A percentile compares a stretch with the other conserved stretches of the same genome.
Conservation (phyloP, 352 stramenopile species). For the Elongisporangium senticosum region DNA sequence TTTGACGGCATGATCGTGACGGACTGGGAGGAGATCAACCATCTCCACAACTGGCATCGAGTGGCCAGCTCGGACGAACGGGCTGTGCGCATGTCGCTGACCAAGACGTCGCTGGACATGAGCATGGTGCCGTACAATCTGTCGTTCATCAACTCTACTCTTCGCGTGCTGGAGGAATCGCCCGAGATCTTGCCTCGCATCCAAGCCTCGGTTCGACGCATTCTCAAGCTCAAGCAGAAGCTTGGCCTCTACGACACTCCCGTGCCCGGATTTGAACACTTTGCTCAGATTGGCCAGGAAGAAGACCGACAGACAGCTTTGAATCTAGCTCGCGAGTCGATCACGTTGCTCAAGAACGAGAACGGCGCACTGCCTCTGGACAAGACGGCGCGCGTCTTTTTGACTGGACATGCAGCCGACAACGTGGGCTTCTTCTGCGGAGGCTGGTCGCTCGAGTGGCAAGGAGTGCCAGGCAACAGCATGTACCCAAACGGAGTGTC, state of each 20-base stretch:
- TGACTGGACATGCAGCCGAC: constrained; percentile 65
- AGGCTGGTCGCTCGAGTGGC: constrained; percentile 85
- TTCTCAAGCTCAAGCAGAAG: constrained; percentile 70
- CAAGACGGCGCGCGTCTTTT: constrained; percentile 31
- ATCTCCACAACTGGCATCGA: constrained; percentile 66
- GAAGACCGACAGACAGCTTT: constrained; percentile 53
- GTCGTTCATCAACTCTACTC: constrained; percentile 46
- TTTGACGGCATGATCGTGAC: constrained; percentile 90
- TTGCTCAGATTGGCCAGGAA: constrained; percentile 39
- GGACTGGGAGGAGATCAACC: constrained; percentile 91
- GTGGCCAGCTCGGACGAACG: constrained; percentile 42
- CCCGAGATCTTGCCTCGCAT: constrained; percentile 37
- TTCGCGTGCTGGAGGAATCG: constrained; percentile 26
- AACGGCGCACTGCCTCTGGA: constrained; percentile 43
- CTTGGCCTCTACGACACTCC: constrained; percentile 67
- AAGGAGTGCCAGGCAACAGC: constrained; percentile 64
- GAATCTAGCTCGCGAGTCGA: constrained; percentile 68
- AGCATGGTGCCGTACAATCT: constrained; percentile 79
- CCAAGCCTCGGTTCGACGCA: constrained; percentile 44
- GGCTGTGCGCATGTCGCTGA: constrained; percentile 62
- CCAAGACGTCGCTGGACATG: constrained; percentile 85
- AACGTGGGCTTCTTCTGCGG: constrained; percentile 69
- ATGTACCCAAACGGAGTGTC: constrained; percentile 63
- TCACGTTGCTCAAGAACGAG: constrained; percentile 85
- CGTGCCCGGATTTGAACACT: constrained; percentile 37